A percentile compares a stretch with the other conserved stretches of the same genome.
phyloP scores from a whole-genome alignment of 2,329 filamentous ascomycete species.

The Fusarium lateritium region DNA sequence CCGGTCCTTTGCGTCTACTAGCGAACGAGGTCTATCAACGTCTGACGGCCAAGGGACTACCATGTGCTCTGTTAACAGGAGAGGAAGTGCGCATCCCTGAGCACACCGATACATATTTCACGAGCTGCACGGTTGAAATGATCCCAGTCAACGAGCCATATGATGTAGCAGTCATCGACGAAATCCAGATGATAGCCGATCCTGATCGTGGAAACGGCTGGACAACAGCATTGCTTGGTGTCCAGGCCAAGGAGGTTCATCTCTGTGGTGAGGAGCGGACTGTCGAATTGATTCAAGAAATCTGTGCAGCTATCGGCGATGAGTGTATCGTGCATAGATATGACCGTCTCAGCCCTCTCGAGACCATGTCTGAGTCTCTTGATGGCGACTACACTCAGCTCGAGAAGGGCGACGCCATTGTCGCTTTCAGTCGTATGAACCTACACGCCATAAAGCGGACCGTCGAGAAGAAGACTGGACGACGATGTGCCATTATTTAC shows the following conservation, averaged over 20 bases:
- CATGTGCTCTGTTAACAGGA: constrained; percentile 88
- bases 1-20: constrained; percentile 88
- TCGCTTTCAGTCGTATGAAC: constrained; percentile 85
- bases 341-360: constrained; percentile 83
- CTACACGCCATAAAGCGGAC: constrained; percentile 85
- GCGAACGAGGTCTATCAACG: constrained; percentile 97
- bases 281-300: constrained; percentile 81
- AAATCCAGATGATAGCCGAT: constrained; percentile 97
- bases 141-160: constrained; percentile 68
- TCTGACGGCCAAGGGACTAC: constrained; percentile 81
- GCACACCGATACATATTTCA: constrained; percentile 71
- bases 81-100: constrained; percentile 85
- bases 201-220: constrained; percentile 89
- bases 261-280: constrained; percentile 91
- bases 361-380: constrained; percentile 75
- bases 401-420: constrained; percentile 90
- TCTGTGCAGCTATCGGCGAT: constrained; percentile 87
- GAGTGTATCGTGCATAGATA: constrained; percentile 86
- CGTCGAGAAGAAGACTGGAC: constrained; percentile 82
- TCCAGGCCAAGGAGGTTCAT: constrained; percentile 90
- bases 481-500: constrained; percentile 92
- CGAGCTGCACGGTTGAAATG: constrained; percentile 97
- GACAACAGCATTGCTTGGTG: constrained; percentile 90
- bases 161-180: constrained; percentile 96
- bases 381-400: constrained; percentile 75